These are phyloP conservation scores for Hordeum pubiflorum DNA, from an alignment of 202 grass and related monocot species.

Conservation along the genomic window DNA sequence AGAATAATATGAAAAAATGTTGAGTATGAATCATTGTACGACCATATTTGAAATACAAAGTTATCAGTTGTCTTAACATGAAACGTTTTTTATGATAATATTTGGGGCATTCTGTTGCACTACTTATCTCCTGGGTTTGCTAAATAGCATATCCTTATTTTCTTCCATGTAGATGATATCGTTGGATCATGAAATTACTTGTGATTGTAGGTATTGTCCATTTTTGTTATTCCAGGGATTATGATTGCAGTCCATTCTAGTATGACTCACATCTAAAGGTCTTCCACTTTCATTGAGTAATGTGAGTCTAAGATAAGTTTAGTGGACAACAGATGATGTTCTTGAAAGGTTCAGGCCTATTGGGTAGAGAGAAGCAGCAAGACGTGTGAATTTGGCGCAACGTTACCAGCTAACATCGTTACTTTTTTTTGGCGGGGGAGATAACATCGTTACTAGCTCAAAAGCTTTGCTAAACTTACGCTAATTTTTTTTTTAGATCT, in stretches of 20 bases:
- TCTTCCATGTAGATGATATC: background rate
- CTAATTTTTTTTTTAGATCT: background rate
- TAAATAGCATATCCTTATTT: background rate
- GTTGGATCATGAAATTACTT: background rate
- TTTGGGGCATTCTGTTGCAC: background rate
- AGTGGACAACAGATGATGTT: no score
- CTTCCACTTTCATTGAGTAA: no score
- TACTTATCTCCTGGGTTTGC: background rate
- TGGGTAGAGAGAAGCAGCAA: no score
- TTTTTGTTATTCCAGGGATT: background rate
- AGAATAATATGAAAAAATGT: background rate
- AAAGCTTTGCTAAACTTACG: no score
- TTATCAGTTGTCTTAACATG: background rate
- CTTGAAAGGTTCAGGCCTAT: no score
- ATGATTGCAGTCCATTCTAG: background rate
- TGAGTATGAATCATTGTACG: no score
- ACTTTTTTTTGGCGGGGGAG: no score
- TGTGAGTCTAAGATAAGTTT: no score
- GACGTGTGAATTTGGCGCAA: no score
- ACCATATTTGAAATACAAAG: background rate
- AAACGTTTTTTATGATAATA: background rate
- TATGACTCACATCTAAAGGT: no score
- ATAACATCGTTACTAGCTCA: no score
- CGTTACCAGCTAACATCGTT: no score
- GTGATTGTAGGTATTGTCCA: background rate